Evolutionary conservation across 805 yeast species (phyloP).

Genomic region (Candida palmyrensis): DNA sequence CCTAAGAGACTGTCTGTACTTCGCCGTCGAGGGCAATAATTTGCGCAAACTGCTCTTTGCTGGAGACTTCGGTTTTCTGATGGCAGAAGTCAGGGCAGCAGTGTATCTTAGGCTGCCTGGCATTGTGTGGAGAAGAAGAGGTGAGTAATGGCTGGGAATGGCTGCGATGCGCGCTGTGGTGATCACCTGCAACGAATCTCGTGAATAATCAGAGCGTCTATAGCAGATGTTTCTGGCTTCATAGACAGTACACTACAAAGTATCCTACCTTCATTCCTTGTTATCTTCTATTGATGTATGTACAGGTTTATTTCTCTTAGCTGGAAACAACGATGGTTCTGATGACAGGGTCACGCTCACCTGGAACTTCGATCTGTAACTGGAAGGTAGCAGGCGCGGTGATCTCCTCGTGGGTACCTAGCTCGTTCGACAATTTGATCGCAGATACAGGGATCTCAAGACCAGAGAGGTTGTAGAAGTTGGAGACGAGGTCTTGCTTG

Average conservation of each 20-base stretch:
- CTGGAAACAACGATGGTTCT: conserved; percentile 7
- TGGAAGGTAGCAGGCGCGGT: conserved; percentile 20
- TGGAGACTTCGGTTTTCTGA: conserved; percentile 15
- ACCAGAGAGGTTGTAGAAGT: conserved; percentile 27
- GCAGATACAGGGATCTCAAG: conserved; percentile 20
- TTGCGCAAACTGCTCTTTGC: conserved; percentile 23
- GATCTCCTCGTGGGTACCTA: conserved; percentile 13
- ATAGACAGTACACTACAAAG: too few species aligned
- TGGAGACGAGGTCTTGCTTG: conserved; percentile 17
- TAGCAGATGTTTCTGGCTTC: too few species aligned
- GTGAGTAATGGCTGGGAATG: too few species aligned
- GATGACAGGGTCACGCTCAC: conserved; percentile 15
- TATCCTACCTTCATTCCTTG: too few species aligned
- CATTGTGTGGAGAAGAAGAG: conserved; percentile 7
- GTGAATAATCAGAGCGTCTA: too few species aligned
- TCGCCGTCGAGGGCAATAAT: conserved; percentile 21
- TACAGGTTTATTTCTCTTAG: too few species aligned
- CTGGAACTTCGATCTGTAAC: conserved; percentile 24
- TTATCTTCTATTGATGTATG: too few species aligned
- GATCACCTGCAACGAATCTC: too few species aligned
- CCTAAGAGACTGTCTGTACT: conserved; percentile 13
- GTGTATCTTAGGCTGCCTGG: conserved; percentile 24
- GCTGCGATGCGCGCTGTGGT: too few species aligned
- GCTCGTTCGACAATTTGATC: conserved; percentile 11
- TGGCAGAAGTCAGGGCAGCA: conserved; percentile 36